phyloP scores from a whole-genome alignment of 768 basidiomycete genomes.

The Serendipita sp. region DNA sequence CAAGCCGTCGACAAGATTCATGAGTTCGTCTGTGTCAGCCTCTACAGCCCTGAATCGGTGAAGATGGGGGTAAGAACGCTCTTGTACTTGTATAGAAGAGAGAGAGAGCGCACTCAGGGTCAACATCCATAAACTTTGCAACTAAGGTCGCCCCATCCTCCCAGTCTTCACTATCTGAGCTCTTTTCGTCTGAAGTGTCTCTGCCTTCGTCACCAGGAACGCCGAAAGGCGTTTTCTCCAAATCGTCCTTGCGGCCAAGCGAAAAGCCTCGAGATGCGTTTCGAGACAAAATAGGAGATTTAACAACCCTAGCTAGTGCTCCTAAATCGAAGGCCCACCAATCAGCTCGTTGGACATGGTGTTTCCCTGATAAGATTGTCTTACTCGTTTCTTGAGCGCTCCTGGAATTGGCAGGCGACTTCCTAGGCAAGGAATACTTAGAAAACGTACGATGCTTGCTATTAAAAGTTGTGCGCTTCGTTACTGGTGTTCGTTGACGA shows the following conservation, averaged over 20 bases:
- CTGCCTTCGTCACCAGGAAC: neutral
- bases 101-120: neutral
- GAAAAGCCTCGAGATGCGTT: neutral
- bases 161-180: conserved; percentile 3
- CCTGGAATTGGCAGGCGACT: neutral
- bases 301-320: neutral
- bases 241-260: neutral
- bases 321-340: neutral
- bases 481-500: neutral
- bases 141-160: neutral
- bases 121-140: neutral
- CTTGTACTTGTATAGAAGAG: neutral
- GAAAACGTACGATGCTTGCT: neutral
- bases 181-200: neutral
- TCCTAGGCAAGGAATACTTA: neutral
- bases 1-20: neutral
- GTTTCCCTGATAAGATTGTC: neutral
- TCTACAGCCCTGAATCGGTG: neutral
- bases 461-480: neutral
- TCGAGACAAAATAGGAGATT: neutral
- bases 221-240: neutral
- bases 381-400: neutral
- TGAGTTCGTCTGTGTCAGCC: neutral
- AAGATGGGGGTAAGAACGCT: neutral
- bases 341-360: too few relatives aligned